Evolutionary conservation across 139 green algal genomes (phyloP).

Genomic region (Edaphochlamys debaryana): DNA sequence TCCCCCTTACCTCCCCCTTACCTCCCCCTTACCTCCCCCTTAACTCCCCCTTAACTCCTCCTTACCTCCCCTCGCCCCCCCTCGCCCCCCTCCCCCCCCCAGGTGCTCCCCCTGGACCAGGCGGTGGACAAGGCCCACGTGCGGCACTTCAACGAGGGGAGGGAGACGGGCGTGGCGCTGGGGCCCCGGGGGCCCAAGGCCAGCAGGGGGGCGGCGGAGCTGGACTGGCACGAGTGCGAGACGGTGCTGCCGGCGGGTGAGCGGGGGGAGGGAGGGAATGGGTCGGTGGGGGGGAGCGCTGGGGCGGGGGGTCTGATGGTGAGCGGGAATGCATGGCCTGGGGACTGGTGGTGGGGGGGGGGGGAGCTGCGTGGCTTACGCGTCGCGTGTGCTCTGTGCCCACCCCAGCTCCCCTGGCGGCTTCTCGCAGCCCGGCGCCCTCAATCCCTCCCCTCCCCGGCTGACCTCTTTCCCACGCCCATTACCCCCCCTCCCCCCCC

Average conservation of each 20-base stretch:
- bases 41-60: too few species aligned
- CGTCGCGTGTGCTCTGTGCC: neutral
- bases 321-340: neutral
- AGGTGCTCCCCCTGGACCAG: conserved; percentile 37
- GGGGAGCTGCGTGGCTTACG: neutral
- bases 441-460: neutral
- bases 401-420: neutral
- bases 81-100: too few species aligned
- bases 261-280: too few species aligned
- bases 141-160: conserved; percentile 37
- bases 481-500: neutral
- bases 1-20: too few species aligned
- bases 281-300: neutral
- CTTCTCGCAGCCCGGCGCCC: neutral
- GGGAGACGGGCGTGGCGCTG: neutral
- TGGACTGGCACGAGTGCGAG: conserved; percentile 41
- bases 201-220: neutral
- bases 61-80: neutral
- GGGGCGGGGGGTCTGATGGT: neutral
- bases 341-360: neutral
- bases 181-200: neutral
- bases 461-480: neutral
- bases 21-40: too few species aligned
- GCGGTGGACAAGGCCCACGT: conserved; percentile 39
- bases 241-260: conserved; percentile 38